These are phyloP conservation scores for Dorcoceras hygrometricum DNA, from an alignment of 257 asterid genomes.

Conservation along the genomic window DNA sequence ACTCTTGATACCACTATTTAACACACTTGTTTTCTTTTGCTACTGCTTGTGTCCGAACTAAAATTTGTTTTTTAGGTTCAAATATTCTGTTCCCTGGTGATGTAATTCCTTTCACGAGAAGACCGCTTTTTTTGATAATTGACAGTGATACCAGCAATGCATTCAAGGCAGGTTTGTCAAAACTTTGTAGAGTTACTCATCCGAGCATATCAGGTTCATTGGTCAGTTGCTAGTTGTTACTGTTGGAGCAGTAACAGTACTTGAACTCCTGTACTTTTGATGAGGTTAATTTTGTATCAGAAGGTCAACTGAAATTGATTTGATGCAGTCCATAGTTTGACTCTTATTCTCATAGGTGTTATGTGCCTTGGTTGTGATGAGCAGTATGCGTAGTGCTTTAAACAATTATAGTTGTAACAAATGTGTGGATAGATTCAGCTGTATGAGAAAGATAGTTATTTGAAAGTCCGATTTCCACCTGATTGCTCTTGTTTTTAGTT, in stretches of 20 bases:
- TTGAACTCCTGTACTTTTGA: conserved; percentile 15
- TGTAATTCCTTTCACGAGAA: conserved; percentile 88
- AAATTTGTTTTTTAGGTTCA: conserved; percentile 54
- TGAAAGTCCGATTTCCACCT: background rate
- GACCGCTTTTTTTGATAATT: conserved; percentile 80
- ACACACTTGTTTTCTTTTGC: background rate
- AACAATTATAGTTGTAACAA: background rate
- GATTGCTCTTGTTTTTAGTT: background rate
- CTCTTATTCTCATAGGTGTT: background rate
- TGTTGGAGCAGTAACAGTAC: conserved; percentile 27
- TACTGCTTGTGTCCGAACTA: conserved; percentile 20
- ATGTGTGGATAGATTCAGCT: background rate
- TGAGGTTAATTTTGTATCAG: conserved; percentile 12
- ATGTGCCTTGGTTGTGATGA: background rate
- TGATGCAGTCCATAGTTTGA: background rate
- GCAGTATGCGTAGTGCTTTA: background rate
- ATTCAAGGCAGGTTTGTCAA: conserved; percentile 99
- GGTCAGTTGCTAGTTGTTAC: conserved; percentile 15
- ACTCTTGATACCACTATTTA: background rate
- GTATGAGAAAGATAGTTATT: background rate
- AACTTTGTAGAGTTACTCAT: conserved; percentile 45
- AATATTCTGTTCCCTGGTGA: conserved; percentile 88
- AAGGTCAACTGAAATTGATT: conserved; percentile 1
- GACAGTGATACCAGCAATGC: conserved; percentile 95
- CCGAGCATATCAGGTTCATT: conserved; percentile 18